phyloP scores from a whole-genome alignment of 73 alveolate genomes.

The Paramecium caudatum region DNA sequence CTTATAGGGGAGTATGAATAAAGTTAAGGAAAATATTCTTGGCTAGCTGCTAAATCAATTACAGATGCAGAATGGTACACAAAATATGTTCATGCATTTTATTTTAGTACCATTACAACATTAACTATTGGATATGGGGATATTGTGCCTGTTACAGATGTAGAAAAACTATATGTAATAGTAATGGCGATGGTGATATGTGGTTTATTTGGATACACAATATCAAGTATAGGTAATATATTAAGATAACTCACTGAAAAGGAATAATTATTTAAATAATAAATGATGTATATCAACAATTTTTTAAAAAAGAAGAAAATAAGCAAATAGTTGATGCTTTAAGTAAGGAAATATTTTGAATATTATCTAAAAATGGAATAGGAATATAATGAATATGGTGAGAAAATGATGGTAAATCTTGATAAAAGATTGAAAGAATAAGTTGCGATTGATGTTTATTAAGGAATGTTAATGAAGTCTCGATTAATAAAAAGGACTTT shows the following conservation, averaged over 20 bases:
- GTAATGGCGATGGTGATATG: slow-evolving; percentile 71
- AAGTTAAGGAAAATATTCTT: not conserved
- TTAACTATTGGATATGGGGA: slow-evolving; percentile 77
- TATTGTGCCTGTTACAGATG: slow-evolving; percentile 65
- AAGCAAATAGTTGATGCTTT: not conserved
- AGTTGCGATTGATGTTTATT: slow-evolving; percentile 63
- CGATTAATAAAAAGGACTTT: slow-evolving; percentile 29
- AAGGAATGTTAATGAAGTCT: not conserved
- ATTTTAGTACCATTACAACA: slow-evolving; percentile 70
- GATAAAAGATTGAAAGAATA: slow-evolving; percentile 17
- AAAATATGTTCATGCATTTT: slow-evolving; percentile 59
- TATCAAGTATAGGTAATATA: slow-evolving; percentile 62
- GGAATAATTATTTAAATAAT: not conserved
- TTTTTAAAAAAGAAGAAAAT: slow-evolving; percentile 31
- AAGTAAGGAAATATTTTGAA: slow-evolving; percentile 54
- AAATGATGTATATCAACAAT: slow-evolving; percentile 53
- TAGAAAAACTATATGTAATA: slow-evolving; percentile 72
- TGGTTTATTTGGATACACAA: slow-evolving; percentile 75
- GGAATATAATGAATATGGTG: slow-evolving; percentile 47
- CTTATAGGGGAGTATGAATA: slow-evolving; percentile 60
- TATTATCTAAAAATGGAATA: slow-evolving; percentile 37
- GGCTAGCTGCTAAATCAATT: slow-evolving; percentile 55
- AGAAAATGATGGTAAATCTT: slow-evolving; percentile 30
- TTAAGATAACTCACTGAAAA: slow-evolving; percentile 19
- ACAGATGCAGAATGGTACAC: slow-evolving; percentile 59